A percentile compares a stretch with the other conserved stretches of the same genome.
Evolutionary conservation across 2,329 filamentous ascomycete species (phyloP).

Genomic region (Corynespora cassiicola): DNA sequence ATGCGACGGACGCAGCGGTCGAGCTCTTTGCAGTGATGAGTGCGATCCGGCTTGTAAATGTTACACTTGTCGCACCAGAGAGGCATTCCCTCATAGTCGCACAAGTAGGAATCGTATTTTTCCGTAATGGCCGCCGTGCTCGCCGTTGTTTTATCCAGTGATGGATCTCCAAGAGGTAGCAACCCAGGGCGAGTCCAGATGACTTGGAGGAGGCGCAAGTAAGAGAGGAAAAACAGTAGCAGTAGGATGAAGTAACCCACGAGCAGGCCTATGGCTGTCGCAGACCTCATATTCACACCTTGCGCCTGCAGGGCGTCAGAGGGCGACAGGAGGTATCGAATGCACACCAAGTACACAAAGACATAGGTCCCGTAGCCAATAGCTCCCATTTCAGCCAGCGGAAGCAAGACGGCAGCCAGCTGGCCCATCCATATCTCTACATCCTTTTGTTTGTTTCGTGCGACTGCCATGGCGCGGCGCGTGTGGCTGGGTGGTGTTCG

Average conservation of each 20-base stretch:
- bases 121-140: slow-evolving; percentile 67
- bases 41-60: slow-evolving; percentile 86
- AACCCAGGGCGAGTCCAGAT: slow-evolving; percentile 77
- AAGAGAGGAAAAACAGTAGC: slow-evolving; percentile 69
- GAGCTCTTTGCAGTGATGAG: slow-evolving; percentile 85
- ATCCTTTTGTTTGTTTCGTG: slow-evolving; percentile 25
- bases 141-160: slow-evolving; percentile 34
- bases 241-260: slow-evolving; percentile 77
- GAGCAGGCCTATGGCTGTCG: slow-evolving; percentile 72
- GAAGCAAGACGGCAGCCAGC: slow-evolving; percentile 71
- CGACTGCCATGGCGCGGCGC: slow-evolving; percentile 24
- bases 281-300: slow-evolving; percentile 49
- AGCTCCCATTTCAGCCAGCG: slow-evolving; percentile 69
- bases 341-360: slow-evolving; percentile 65
- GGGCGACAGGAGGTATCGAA: slow-evolving; percentile 72
- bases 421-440: slow-evolving; percentile 54
- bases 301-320: slow-evolving; percentile 34
- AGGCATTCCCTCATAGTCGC: slow-evolving; percentile 79
- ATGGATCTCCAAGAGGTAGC: slow-evolving; percentile 64
- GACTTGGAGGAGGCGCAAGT: slow-evolving; percentile 72
- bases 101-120: slow-evolving; percentile 82
- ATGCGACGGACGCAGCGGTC: slow-evolving; percentile 85
- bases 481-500: slow-evolving; percentile 1
- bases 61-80: slow-evolving; percentile 84
- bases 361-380: slow-evolving; percentile 76